phyloP scores from a whole-genome alignment of 441 rosid genomes.

The Kokia cookei region DNA sequence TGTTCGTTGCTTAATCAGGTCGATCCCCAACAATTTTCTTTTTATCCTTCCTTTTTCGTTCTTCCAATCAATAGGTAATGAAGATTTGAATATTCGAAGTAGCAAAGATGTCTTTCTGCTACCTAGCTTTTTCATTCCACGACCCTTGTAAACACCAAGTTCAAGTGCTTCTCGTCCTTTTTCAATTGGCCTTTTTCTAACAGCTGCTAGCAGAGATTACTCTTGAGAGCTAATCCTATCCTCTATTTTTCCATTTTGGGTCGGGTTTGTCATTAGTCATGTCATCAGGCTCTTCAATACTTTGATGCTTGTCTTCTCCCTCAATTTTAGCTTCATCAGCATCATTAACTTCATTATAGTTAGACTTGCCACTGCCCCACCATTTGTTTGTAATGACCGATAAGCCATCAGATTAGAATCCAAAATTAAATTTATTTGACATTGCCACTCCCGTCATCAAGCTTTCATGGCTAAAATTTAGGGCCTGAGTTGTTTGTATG shows the following conservation, averaged over 20 bases:
- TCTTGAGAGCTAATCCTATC: conserved; percentile 16
- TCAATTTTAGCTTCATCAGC: conserved; percentile 21
- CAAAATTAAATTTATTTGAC: conserved; percentile 59
- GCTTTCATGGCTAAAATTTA: conserved; percentile 20
- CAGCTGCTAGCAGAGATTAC: conserved; percentile 24
- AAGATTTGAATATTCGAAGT: conserved; percentile 35
- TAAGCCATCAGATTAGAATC: conserved; percentile 62
- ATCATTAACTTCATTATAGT: conserved; percentile 2
- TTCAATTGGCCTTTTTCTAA: conserved; percentile 35
- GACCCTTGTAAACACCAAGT: conserved; percentile 29
- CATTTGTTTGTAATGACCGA: conserved; percentile 44
- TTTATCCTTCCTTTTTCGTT: too few relatives aligned
- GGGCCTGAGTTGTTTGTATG: conserved; percentile 21
- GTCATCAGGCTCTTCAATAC: conserved; percentile 14
- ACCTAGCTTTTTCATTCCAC: conserved; percentile 22
- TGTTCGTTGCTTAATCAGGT: too few relatives aligned
- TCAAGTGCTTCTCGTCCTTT: conserved; percentile 45
- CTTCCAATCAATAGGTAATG: conserved; percentile 37
- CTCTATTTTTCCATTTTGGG: conserved; percentile 18
- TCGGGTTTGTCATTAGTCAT: conserved; percentile 16
- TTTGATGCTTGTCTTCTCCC: conserved; percentile 22
- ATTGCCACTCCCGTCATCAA: conserved; percentile 38
- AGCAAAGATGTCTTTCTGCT: conserved; percentile 40
- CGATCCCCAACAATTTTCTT: too few relatives aligned
- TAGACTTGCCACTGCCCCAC: conserved; percentile 47